Percentiles rank a stretch among this genome's conserved stretches.
Evolutionary conservation across 2,329 filamentous ascomycete species (phyloP).

Genomic region (Diplodia intermedia): DNA sequence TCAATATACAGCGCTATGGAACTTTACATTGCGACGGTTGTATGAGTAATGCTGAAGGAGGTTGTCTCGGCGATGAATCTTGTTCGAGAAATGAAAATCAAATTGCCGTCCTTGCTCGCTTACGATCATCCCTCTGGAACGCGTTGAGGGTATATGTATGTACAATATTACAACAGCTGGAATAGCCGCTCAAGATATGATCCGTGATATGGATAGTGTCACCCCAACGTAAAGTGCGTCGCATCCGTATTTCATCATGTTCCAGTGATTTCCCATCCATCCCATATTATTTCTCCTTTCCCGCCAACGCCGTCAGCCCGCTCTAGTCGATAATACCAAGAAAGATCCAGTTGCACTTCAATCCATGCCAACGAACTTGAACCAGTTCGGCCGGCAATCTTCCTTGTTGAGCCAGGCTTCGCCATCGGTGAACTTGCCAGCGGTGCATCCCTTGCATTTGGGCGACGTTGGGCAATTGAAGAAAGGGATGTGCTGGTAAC

Average conservation of each 20-base stretch:
- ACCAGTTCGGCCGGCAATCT: constrained; percentile 95
- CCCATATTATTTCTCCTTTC: not conserved
- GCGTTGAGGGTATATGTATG: constrained; percentile 4
- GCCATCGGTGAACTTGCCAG: constrained; percentile 87
- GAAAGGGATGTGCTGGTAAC: constrained; percentile 97
- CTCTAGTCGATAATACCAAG: not conserved
- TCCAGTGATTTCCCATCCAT: not conserved
- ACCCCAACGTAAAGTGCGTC: not conserved
- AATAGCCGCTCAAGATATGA: not conserved
- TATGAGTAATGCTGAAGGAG: too few species aligned
- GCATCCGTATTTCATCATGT: not conserved
- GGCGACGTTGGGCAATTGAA: constrained; percentile 98
- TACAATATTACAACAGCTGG: constrained; percentile 21
- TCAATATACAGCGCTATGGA: too few species aligned
- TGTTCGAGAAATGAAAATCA: not conserved
- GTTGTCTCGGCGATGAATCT: not conserved
- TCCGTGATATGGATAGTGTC: not conserved
- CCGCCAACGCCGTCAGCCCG: constrained; percentile 6
- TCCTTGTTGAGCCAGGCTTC: constrained; percentile 85
- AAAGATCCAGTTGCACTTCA: constrained; percentile 46
- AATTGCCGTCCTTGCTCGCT: not conserved
- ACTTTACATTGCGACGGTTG: too few species aligned
- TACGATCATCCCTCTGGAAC: not conserved
- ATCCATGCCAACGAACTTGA: constrained; percentile 88
- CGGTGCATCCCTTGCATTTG: constrained; percentile 88